These are phyloP conservation scores for Phialocephala subalpina DNA, from an alignment of 2,329 filamentous ascomycete species.

Conservation along the genomic window DNA sequence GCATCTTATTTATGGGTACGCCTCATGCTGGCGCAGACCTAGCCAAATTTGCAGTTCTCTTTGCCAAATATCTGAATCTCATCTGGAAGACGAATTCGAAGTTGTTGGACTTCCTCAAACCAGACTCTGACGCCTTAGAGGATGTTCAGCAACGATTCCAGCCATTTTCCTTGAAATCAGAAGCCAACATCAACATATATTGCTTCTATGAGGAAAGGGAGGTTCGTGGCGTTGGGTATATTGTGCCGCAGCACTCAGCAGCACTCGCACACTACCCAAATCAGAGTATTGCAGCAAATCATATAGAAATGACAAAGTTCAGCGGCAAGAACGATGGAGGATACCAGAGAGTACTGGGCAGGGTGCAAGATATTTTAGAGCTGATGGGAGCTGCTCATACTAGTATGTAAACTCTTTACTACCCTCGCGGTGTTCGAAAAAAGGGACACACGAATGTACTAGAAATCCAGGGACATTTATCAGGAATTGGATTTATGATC, in stretches of 20 bases:
- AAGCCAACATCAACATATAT: not conserved
- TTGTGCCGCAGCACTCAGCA: slow-evolving; percentile 13
- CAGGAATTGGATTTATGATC: too few relatives aligned
- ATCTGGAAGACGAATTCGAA: not conserved
- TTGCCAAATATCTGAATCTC: not conserved
- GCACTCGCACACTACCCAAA: slow-evolving; percentile 25
- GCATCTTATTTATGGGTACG: slow-evolving; percentile 33
- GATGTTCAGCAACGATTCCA: not conserved
- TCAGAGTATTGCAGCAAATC: slow-evolving; percentile 28
- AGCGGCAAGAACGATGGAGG: slow-evolving; percentile 22
- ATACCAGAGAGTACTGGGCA: slow-evolving; percentile 26
- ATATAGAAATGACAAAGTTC: slow-evolving; percentile 34
- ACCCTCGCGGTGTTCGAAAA: too few relatives aligned
- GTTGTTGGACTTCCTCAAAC: not conserved
- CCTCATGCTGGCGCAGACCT: slow-evolving; percentile 30
- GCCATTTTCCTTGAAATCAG: not conserved
- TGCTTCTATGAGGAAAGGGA: not conserved
- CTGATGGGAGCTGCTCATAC: too few relatives aligned
- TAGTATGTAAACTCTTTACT: too few relatives aligned
- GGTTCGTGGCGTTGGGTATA: not conserved
- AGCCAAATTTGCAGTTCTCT: slow-evolving; percentile 20
- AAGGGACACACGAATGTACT: too few relatives aligned
- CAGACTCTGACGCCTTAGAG: not conserved
- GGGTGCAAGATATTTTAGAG: slow-evolving; percentile 13
- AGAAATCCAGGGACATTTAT: too few relatives aligned